Base-by-base conservation (phyloP, 2,329 filamentous ascomycete genomes). In the Claviceps spartinae region DNA sequence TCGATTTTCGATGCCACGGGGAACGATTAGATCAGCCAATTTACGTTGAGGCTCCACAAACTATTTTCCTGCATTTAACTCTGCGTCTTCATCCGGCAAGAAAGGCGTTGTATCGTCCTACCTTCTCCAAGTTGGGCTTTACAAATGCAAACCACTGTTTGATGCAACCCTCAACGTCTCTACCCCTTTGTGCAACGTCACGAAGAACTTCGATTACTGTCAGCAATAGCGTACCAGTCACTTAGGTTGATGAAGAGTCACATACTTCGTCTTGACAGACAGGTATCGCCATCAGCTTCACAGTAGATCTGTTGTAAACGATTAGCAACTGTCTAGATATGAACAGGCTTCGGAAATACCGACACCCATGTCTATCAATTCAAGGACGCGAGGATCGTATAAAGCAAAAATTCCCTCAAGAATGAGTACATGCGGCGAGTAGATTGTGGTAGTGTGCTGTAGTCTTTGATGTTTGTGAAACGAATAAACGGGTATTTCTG, bases 81-180 rank as follows among this genome's bases (percentile, higher is more conserved):
- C 8, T n/a, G 40, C 9, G 18, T 34, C n/a, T 42, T 26, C 20
- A 24, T 48, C 14, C 20, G 26, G 20, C 11, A 34, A 22, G 43
- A 24, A 20, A 7, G 30, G 6, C 38, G 14, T n/a, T n/a, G 24
- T 3, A 20, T n/a, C 18, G 9, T 42, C 30, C 14, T 45, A 76
- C 77, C 68, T 85, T 88, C 66, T 91, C 86, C 61, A 94, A 97
- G 63, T 97, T 97, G 3, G 93, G 93, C 69, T 98, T 98, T 44
- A 98, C 93, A 64, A 86, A 98, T 11, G 72, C 73, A 65, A 97
- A 96, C 93, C 93, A 98, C 67, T 98, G 93, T 68, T 97, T 97
- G 66, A 98, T 90, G 62, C 90, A 91, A 42, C 93, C 93, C 64
- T 96, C 86, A 52, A 97, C 86, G 62, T 95, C 91, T 63, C 93